phyloP scores from a whole-genome alignment of 768 basidiomycete species.

The Russula olivacea region DNA sequence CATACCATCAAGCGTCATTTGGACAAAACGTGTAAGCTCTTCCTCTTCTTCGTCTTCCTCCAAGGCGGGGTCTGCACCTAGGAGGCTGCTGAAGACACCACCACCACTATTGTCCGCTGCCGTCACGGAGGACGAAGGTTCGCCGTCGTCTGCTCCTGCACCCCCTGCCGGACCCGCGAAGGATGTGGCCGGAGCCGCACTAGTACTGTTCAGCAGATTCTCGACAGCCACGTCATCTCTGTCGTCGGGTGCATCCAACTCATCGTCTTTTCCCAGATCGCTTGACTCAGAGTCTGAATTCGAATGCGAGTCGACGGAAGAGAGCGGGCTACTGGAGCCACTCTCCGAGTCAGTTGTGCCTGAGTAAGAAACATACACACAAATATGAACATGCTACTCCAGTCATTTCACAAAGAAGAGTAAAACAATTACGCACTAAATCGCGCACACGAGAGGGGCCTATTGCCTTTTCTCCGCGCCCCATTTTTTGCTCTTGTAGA shows the following conservation, averaged over 20 bases:
- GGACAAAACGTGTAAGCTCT: conserved; percentile 17
- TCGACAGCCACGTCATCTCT: conserved; percentile 21
- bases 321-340: conserved; percentile 15
- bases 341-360: neutral
- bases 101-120: neutral
- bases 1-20: conserved; percentile 21
- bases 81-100: neutral
- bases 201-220: conserved; percentile 13
- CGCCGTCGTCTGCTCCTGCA: neutral
- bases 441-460: neutral
- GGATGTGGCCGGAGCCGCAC: neutral
- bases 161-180: neutral
- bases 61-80: neutral
- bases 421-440: neutral
- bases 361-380: neutral
- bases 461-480: neutral
- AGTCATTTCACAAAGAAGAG: neutral
- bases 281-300: neutral
- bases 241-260: conserved; percentile 11
- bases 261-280: neutral
- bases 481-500: neutral
- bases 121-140: conserved; percentile 13
- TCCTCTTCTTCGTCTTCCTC: conserved; percentile 19
- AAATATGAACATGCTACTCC: neutral
- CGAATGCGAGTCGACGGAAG: neutral